A percentile compares a stretch with the other conserved stretches of the same genome.
Evolutionary conservation across 2,329 filamentous ascomycete genomes (phyloP).

Genomic region (Pseudogymnoascus verrucosus): DNA sequence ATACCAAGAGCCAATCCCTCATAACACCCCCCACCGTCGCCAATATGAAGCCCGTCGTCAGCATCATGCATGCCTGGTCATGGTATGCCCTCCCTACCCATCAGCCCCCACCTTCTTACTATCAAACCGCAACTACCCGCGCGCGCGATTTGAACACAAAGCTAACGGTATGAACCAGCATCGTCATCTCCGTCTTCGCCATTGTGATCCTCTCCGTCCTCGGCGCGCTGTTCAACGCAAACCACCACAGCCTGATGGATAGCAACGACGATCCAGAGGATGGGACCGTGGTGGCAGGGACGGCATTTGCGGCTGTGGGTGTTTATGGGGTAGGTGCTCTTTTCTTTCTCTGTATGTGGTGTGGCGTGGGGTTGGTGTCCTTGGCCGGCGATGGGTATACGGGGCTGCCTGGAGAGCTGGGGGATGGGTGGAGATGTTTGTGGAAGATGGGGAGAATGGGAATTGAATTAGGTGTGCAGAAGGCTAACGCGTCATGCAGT

Average conservation of each 20-base stretch:
- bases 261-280: constrained; percentile 63
- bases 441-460: background rate
- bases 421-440: background rate
- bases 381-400: background rate
- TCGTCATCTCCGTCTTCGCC: constrained; percentile 59
- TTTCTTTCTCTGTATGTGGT: background rate
- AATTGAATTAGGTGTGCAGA: background rate
- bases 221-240: constrained; percentile 65
- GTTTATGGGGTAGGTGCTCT: constrained; percentile 70
- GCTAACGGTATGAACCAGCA: constrained; percentile 37
- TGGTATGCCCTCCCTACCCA: constrained; percentile 53
- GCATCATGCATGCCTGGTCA: constrained; percentile 86
- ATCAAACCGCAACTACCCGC: background rate
- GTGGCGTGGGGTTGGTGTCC: background rate
- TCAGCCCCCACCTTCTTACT: constrained; percentile 9
- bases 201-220: constrained; percentile 57
- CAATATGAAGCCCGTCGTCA: constrained; percentile 86
- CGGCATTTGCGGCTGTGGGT: constrained; percentile 79
- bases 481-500: constrained; percentile 38
- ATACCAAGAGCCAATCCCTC: background rate
- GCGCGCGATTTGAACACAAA: background rate
- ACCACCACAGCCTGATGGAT: constrained; percentile 79
- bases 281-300: constrained; percentile 69
- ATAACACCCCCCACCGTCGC: constrained; percentile 14
- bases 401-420: background rate